Percentiles rank a stretch among this genome's conserved stretches.
Conservation (phyloP, 1,139 yeast species). For the Nakaseomyces nivariensis region DNA sequence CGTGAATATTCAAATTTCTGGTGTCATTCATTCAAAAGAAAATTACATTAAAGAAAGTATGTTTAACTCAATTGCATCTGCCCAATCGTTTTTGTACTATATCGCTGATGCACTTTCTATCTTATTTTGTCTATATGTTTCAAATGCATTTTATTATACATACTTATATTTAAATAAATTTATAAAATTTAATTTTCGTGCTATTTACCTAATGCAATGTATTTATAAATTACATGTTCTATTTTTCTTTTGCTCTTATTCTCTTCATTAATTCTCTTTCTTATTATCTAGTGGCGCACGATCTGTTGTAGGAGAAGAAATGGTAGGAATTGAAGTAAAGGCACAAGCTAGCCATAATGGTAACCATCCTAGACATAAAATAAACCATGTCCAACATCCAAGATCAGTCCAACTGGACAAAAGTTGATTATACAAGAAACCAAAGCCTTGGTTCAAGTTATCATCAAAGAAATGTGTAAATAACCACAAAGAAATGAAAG, state of each 20-base stretch:
- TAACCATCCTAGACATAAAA: conserved; percentile 66
- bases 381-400: conserved; percentile 83
- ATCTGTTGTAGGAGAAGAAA: neutral
- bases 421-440: conserved; percentile 31
- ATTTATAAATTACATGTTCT: neutral
- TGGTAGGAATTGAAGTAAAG: neutral
- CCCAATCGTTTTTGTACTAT: neutral
- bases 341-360: conserved; percentile 60
- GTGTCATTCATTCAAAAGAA: too few species aligned
- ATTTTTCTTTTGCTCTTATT: neutral
- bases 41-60: too few species aligned
- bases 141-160: neutral
- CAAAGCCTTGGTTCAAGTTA: conserved; percentile 34
- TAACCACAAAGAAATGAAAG: conserved; percentile 37
- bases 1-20: too few species aligned
- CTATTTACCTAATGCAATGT: neutral
- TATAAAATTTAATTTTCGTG: neutral
- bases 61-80: neutral
- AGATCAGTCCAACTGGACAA: conserved; percentile 57
- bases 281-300: neutral
- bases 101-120: neutral
- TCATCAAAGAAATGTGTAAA: conserved; percentile 31
- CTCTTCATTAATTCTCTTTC: neutral
- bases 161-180: neutral
- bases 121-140: neutral